Evolutionary conservation across 140 eudicot genomes (phyloP).

Genomic region (Eryngium alpinum): DNA sequence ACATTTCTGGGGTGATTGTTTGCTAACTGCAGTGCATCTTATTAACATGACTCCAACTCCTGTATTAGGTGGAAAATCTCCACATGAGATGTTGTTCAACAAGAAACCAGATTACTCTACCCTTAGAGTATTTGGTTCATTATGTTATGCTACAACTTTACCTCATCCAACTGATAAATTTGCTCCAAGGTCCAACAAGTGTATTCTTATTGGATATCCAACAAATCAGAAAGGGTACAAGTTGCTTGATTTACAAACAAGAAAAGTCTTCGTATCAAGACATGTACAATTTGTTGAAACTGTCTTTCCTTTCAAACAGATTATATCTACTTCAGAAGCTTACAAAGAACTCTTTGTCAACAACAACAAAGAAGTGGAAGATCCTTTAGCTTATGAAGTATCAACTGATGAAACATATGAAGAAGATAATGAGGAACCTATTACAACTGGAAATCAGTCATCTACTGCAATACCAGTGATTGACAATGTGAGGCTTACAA

Average conservation of each 20-base stretch:
- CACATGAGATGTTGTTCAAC: background rate
- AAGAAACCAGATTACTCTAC: background rate
- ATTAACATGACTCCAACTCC: background rate
- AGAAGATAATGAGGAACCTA: no score
- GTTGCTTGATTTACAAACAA: background rate
- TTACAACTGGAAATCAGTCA: no score
- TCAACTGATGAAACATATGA: no score
- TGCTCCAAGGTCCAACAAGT: background rate
- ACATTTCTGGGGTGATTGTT: background rate
- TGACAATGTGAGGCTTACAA: no score
- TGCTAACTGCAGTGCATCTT: background rate
- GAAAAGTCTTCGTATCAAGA: background rate
- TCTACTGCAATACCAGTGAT: no score
- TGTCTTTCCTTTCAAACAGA: background rate
- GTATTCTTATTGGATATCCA: background rate
- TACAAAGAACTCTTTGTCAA: no score
- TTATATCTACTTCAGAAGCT: background rate
- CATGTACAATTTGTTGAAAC: background rate
- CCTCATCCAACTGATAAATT: background rate
- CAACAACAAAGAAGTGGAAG: no score
- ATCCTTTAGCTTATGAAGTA: no score
- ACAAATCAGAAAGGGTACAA: background rate
- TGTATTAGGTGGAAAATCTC: background rate
- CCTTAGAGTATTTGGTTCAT: background rate
- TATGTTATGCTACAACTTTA: background rate